phyloP scores from a whole-genome alignment of 2,329 filamentous ascomycete genomes.

The Beauveria bassiana region DNA sequence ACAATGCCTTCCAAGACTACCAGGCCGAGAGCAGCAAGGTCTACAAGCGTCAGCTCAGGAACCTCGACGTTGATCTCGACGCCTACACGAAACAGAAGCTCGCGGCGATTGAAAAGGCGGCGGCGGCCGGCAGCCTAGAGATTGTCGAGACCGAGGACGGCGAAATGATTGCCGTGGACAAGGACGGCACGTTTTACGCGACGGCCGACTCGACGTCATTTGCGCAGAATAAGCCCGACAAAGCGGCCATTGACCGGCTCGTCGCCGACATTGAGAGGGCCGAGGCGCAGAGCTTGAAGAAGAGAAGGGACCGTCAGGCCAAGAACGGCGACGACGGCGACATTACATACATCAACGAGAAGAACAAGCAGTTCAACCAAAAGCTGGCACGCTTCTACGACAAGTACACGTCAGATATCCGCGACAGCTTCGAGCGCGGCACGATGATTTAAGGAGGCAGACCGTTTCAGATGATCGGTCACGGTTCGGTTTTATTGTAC shows the following conservation, averaged over 20 bases:
- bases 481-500: slow-evolving; percentile 20
- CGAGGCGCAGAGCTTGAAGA: slow-evolving; percentile 79
- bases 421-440: slow-evolving; percentile 94
- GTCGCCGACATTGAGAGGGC: slow-evolving; percentile 82
- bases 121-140: slow-evolving; percentile 75
- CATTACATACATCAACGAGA: slow-evolving; percentile 98
- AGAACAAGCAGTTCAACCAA: slow-evolving; percentile 99
- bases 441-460: slow-evolving; percentile 69
- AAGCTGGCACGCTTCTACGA: slow-evolving; percentile 95
- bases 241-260: slow-evolving; percentile 78
- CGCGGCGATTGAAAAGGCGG: slow-evolving; percentile 75
- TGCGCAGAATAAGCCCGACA: slow-evolving; percentile 77
- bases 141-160: slow-evolving; percentile 94
- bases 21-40: slow-evolving; percentile 80
- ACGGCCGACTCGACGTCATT: slow-evolving; percentile 78
- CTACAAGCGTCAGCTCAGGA: slow-evolving; percentile 83
- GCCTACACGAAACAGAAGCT: slow-evolving; percentile 84
- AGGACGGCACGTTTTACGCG: slow-evolving; percentile 83
- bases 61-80: slow-evolving; percentile 69
- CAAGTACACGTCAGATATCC: slow-evolving; percentile 94
- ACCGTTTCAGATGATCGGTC: background rate
- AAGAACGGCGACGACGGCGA: slow-evolving; percentile 79
- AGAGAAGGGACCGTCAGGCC: slow-evolving; percentile 69
- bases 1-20: slow-evolving; percentile 87
- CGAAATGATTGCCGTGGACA: slow-evolving; percentile 89